phyloP scores from a whole-genome alignment of 2,329 filamentous ascomycete genomes.

The Immersiporthe knoxdaviesiana region DNA sequence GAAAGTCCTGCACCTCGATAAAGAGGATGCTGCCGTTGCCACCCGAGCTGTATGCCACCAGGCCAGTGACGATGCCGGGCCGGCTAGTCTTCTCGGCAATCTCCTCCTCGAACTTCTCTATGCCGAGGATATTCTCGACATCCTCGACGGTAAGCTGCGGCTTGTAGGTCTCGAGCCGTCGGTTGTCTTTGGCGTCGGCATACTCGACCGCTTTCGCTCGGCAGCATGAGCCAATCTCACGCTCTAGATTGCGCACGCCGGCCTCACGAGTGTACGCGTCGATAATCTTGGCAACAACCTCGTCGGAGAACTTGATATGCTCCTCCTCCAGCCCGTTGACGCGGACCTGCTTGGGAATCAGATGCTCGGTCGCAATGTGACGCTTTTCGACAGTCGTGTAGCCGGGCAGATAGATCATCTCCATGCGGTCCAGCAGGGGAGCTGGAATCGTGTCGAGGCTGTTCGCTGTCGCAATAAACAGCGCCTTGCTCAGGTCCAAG shows the following conservation, averaged over 20 bases:
- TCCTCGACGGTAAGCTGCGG: slow-evolving; percentile 76
- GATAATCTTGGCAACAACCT: slow-evolving; percentile 93
- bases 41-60: slow-evolving; percentile 91
- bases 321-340: slow-evolving; percentile 81
- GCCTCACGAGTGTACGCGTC: slow-evolving; percentile 96
- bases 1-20: slow-evolving; percentile 98
- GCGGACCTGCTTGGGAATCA: slow-evolving; percentile 94
- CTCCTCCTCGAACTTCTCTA: slow-evolving; percentile 93
- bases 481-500: slow-evolving; percentile 91
- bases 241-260: slow-evolving; percentile 92
- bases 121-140: slow-evolving; percentile 87
- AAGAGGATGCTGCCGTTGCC: slow-evolving; percentile 96
- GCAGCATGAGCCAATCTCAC: slow-evolving; percentile 92
- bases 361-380: slow-evolving; percentile 87
- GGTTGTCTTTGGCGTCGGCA: slow-evolving; percentile 82
- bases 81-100: slow-evolving; percentile 83
- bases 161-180: slow-evolving; percentile 70
- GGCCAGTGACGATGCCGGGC: slow-evolving; percentile 91
- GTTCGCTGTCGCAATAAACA: slow-evolving; percentile 98
- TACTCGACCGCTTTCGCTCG: slow-evolving; percentile 94
- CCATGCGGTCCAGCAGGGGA: slow-evolving; percentile 95
- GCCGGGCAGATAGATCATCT: slow-evolving; percentile 88
- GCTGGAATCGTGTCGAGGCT: slow-evolving; percentile 91
- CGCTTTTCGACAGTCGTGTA: slow-evolving; percentile 98
- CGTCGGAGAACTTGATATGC: slow-evolving; percentile 76